Conservation (phyloP, 108 stramenopile species). For the Epithemia pelagica region DNA sequence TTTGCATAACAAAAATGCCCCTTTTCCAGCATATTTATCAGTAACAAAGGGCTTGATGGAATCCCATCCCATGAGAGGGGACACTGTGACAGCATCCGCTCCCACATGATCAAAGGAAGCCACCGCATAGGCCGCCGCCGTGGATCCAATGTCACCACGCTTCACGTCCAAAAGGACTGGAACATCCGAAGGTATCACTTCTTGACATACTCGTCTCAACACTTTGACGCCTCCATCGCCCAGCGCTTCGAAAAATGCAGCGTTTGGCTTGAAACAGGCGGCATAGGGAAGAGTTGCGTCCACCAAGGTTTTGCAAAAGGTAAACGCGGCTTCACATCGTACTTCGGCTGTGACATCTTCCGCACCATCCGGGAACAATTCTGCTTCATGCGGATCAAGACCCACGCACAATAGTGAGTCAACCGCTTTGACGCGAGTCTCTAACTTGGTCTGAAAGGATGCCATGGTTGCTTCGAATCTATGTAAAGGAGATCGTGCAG, state of each 20-base stretch:
- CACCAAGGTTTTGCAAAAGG: slow-evolving; percentile 89
- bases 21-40: slow-evolving; percentile 72
- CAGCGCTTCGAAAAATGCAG: slow-evolving; percentile 96
- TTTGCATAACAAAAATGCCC: slow-evolving; percentile 97
- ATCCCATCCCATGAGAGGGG: slow-evolving; percentile 96
- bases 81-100: slow-evolving; percentile 90
- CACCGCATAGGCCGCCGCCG: slow-evolving; percentile 90
- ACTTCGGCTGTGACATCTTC: slow-evolving; percentile 18
- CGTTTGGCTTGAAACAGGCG: slow-evolving; percentile 96
- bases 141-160: slow-evolving; percentile 96
- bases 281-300: slow-evolving; percentile 76
- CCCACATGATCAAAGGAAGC: slow-evolving; percentile 79
- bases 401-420: slow-evolving; percentile 95
- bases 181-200: slow-evolving; percentile 50
- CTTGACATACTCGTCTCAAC: slow-evolving; percentile 62
- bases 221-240: slow-evolving; percentile 75
- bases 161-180: slow-evolving; percentile 94
- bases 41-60: slow-evolving; percentile 92
- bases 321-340: slow-evolving; percentile 69
- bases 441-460: slow-evolving; percentile 47
- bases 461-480: slow-evolving; percentile 18
- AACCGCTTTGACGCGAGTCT: slow-evolving; percentile 38
- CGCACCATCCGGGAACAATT: slow-evolving; percentile 39
- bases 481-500: too few relatives aligned
- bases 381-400: slow-evolving; percentile 86